These are phyloP conservation scores for Flaveria bidentis DNA, from an alignment of 129 eudicot genomes.

Conservation along the genomic window DNA sequence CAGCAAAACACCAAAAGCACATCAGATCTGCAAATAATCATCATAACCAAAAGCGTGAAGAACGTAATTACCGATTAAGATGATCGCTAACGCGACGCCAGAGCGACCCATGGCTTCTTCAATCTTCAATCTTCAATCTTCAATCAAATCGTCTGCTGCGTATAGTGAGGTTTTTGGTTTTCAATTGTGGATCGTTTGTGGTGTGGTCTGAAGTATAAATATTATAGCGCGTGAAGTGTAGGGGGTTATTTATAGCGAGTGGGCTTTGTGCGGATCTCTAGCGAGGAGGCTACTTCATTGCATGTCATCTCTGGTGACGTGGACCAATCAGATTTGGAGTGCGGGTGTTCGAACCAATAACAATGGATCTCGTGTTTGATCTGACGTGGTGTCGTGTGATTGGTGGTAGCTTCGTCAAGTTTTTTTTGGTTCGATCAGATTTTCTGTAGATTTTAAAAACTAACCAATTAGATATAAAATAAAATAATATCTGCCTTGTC, in stretches of 20 bases:
- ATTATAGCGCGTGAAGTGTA: constrained; percentile 9
- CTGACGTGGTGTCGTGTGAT: constrained; percentile 28
- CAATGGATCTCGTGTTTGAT: constrained; percentile 39
- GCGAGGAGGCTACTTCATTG: constrained; percentile 9
- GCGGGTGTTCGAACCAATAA: constrained; percentile 39
- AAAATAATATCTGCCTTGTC: no score
- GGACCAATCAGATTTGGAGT: constrained; percentile 48
- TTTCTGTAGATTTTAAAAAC: neutral
- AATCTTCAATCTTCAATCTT: constrained; percentile 16
- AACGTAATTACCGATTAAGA: constrained; percentile 47
- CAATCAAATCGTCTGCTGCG: constrained; percentile 8
- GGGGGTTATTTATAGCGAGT: neutral
- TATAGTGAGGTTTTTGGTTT: neutral
- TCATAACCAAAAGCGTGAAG: neutral
- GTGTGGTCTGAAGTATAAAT: constrained; percentile 5
- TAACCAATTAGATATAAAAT: no score
- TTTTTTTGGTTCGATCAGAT: neutral
- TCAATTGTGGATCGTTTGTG: neutral
- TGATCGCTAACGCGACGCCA: constrained; percentile 51
- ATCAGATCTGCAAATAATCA: constrained; percentile 25
- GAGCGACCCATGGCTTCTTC: constrained; percentile 52
- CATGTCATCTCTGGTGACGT: constrained; percentile 59
- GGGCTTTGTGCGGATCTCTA: constrained; percentile 16
- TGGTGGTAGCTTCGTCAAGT: constrained; percentile 13
- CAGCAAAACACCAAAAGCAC: constrained; percentile 7